Evolutionary conservation across 139 green algal genomes (phyloP).

Genomic region (Chlamydomonas schloesseri): DNA sequence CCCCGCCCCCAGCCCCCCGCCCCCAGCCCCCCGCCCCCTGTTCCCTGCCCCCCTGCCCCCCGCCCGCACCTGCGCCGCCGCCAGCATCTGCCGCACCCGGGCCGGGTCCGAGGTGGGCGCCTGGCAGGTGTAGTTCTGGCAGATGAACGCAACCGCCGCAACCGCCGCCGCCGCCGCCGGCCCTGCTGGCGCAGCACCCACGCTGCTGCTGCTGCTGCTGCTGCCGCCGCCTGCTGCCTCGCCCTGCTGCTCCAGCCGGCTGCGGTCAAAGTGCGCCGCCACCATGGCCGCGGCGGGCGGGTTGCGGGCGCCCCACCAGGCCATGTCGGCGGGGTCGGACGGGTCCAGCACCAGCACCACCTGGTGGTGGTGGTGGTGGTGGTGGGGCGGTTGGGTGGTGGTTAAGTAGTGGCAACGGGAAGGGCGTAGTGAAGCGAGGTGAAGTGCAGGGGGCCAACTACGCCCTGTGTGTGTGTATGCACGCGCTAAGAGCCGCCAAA

Average conservation of each 20-base stretch:
- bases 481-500: too few relatives aligned
- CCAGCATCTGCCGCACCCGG: constrained; percentile 16
- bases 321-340: constrained; percentile 37
- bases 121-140: constrained; percentile 86
- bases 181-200: background rate
- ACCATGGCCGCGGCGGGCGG: constrained; percentile 75
- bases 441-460: too few relatives aligned
- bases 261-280: constrained; percentile 50
- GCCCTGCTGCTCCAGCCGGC: too few relatives aligned
- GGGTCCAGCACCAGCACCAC: constrained; percentile 66
- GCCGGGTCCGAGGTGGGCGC: constrained; percentile 25
- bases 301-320: constrained; percentile 81
- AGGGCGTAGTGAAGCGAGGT: too few relatives aligned
- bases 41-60: background rate
- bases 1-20: background rate
- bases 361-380: background rate
- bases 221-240: too few relatives aligned
- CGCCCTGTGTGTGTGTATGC: too few relatives aligned
- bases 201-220: too few relatives aligned
- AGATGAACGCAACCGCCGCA: constrained; percentile 74
- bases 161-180: background rate
- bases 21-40: background rate
- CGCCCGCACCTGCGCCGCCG: background rate
- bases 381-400: background rate
- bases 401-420: too few relatives aligned